Percentiles rank a stretch among this genome's conserved stretches.
phyloP scores from a whole-genome alignment of 768 basidiomycete genomes.

The Collybiopsis confluens region DNA sequence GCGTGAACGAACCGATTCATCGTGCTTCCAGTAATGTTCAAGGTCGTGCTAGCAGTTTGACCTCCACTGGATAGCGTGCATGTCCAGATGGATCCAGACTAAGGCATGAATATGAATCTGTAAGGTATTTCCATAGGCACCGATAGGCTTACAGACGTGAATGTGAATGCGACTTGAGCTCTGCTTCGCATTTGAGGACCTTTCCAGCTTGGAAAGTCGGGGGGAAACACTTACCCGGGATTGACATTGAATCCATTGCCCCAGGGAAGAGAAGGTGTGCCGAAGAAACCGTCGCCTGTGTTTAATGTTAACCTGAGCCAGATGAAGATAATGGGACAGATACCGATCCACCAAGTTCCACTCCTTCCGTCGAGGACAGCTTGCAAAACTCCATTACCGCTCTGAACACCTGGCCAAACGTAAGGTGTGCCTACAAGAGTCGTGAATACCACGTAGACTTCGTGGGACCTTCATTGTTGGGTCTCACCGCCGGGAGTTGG shows the following conservation, averaged over 20 bases:
- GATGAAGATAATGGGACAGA: background rate
- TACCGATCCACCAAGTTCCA: conserved; percentile 26
- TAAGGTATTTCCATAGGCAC: background rate
- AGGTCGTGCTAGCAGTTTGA: conserved; percentile 18
- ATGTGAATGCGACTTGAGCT: conserved; percentile 16
- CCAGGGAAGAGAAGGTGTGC: conserved; percentile 23
- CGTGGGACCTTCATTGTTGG: no score
- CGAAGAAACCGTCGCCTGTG: conserved; percentile 22
- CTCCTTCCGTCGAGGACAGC: conserved; percentile 24
- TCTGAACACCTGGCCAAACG: conserved; percentile 24
- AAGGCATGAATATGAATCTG: background rate
- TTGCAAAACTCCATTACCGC: conserved; percentile 21
- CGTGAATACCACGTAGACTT: no score
- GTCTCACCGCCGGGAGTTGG: conserved; percentile 19
- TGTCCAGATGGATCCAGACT: conserved; percentile 23
- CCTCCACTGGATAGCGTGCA: conserved; percentile 22
- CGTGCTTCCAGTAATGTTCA: conserved; percentile 20
- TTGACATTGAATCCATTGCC: conserved; percentile 25
- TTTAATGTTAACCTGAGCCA: background rate
- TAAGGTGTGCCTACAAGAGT: conserved; percentile 18
- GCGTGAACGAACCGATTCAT: conserved; percentile 19
- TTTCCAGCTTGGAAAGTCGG: no score
- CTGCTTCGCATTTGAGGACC: no score
- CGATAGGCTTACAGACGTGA: conserved; percentile 10
- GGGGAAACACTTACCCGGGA: conserved; percentile 21